Conservation (phyloP, 495 filamentous ascomycete genomes). For the Xylaria sp. region DNA sequence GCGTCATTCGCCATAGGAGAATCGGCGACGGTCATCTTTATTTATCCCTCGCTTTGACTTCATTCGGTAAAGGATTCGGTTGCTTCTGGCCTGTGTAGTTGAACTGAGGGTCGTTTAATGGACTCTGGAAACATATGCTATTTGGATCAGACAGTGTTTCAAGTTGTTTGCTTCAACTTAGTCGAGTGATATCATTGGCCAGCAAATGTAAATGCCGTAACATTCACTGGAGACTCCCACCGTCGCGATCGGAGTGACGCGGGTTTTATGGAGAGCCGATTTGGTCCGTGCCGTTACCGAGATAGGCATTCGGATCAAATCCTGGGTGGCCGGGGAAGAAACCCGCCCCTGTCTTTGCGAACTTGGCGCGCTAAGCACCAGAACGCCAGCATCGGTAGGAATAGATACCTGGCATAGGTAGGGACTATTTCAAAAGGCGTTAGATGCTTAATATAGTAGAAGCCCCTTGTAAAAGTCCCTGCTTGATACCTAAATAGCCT, state of each 20-base stretch:
- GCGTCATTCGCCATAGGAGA: background rate
- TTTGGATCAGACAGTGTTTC: background rate
- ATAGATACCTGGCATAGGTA: slow-evolving; percentile 1
- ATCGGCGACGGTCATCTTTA: slow-evolving; percentile 14
- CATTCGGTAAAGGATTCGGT: background rate
- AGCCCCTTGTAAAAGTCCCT: background rate
- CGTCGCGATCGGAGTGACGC: background rate
- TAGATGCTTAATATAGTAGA: slow-evolving; percentile 12
- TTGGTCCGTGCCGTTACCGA: slow-evolving; percentile 21
- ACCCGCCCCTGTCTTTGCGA: slow-evolving; percentile 9
- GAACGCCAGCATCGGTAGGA: background rate
- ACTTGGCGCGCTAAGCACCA: slow-evolving; percentile 3
- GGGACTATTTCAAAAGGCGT: background rate
- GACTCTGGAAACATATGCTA: background rate
- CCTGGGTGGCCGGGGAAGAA: slow-evolving; percentile 5
- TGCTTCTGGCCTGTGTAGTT: background rate
- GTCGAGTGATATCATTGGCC: slow-evolving; percentile 5
- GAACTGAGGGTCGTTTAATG: background rate
- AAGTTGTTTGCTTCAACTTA: slow-evolving; percentile 3
- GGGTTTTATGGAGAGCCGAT: slow-evolving; percentile 17
- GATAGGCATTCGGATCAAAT: slow-evolving; percentile 3
- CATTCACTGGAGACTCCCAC: background rate
- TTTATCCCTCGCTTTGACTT: background rate
- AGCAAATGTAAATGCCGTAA: slow-evolving; percentile 1
- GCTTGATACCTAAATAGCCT: background rate